Percentiles rank a stretch among this genome's conserved stretches.
phyloP scores from a whole-genome alignment of 306 rosid genomes.

The Gillenia trifoliata region DNA sequence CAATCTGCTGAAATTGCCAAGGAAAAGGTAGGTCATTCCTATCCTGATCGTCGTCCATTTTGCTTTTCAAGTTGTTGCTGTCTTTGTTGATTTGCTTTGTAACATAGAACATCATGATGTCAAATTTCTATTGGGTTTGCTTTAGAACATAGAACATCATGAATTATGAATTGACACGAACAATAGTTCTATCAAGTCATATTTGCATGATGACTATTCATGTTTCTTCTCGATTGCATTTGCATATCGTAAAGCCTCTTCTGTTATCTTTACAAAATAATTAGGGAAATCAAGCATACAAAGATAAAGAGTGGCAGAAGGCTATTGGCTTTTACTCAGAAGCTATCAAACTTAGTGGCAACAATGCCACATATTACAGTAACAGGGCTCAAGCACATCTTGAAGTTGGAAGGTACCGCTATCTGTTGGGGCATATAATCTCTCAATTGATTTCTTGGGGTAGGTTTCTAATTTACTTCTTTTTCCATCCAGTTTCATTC shows the following conservation, averaged over 20 bases:
- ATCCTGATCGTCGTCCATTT: neutral
- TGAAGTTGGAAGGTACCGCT: slow-evolving; percentile 67
- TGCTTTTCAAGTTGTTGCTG: neutral
- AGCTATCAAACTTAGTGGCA: slow-evolving; percentile 78
- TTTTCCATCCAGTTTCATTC: slow-evolving; percentile 53
- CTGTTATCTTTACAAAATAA: slow-evolving; percentile 2
- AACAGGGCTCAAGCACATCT: slow-evolving; percentile 93
- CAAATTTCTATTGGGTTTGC: neutral
- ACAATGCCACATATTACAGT: slow-evolving; percentile 81
- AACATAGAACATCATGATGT: neutral
- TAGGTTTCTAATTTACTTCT: slow-evolving; percentile 24
- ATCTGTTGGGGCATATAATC: slow-evolving; percentile 8
- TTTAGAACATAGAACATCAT: neutral
- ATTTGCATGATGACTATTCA: slow-evolving; percentile 1
- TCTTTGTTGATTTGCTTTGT: neutral
- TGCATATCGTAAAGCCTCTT: neutral
- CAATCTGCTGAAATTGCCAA: slow-evolving; percentile 86
- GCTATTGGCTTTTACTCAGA: slow-evolving; percentile 84
- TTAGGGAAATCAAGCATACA: slow-evolving; percentile 93
- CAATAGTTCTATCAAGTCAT: neutral
- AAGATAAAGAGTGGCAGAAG: slow-evolving; percentile 87
- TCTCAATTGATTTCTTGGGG: slow-evolving; percentile 12
- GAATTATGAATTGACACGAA: neutral
- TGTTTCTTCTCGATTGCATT: neutral
- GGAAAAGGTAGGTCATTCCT: slow-evolving; percentile 60